Conservation (phyloP, 2,329 filamentous ascomycete species). For the Curvularia eragrostidis region DNA sequence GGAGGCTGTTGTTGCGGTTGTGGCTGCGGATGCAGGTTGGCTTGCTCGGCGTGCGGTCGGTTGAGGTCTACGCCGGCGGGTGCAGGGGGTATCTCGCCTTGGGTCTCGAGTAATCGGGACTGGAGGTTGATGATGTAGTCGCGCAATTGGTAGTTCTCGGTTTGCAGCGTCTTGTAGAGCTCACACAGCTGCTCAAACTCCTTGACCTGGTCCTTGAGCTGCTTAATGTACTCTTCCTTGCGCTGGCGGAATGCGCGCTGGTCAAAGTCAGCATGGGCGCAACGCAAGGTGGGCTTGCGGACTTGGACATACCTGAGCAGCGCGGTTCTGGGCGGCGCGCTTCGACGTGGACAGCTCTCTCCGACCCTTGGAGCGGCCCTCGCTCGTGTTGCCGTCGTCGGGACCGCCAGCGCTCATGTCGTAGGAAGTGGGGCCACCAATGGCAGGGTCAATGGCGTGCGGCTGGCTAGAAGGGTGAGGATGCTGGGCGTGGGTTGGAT, state of each 20-base stretch:
- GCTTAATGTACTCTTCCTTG: slow-evolving; percentile 98
- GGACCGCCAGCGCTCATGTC: slow-evolving; percentile 56
- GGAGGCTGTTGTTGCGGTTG: slow-evolving; percentile 26
- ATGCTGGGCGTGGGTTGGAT: slow-evolving; percentile 35
- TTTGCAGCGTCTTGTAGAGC: slow-evolving; percentile 78
- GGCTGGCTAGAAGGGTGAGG: slow-evolving; percentile 53
- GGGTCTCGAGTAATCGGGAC: slow-evolving; percentile 80
- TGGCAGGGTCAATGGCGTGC: slow-evolving; percentile 65
- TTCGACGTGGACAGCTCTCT: slow-evolving; percentile 94
- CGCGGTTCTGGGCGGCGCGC: slow-evolving; percentile 93
- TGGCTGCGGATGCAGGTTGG: slow-evolving; percentile 31
- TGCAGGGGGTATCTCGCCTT: slow-evolving; percentile 83
- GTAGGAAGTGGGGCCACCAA: slow-evolving; percentile 57
- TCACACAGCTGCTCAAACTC: slow-evolving; percentile 78
- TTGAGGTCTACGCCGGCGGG: slow-evolving; percentile 79
- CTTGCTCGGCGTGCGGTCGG: slow-evolving; percentile 55
- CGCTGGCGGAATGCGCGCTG: slow-evolving; percentile 96
- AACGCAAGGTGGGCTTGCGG: neutral
- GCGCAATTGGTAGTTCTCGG: slow-evolving; percentile 87
- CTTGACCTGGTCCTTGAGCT: slow-evolving; percentile 91
- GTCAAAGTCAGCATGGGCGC: slow-evolving; percentile 32
- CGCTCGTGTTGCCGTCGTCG: slow-evolving; percentile 54
- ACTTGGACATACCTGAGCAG: slow-evolving; percentile 76
- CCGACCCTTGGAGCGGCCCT: slow-evolving; percentile 68
- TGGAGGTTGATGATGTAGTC: slow-evolving; percentile 94